Percentiles rank a stretch among this genome's conserved stretches.
These are phyloP conservation scores for Rhodomyrtus psidioides DNA, from an alignment of 441 rosid genomes.

Conservation along the genomic window DNA sequence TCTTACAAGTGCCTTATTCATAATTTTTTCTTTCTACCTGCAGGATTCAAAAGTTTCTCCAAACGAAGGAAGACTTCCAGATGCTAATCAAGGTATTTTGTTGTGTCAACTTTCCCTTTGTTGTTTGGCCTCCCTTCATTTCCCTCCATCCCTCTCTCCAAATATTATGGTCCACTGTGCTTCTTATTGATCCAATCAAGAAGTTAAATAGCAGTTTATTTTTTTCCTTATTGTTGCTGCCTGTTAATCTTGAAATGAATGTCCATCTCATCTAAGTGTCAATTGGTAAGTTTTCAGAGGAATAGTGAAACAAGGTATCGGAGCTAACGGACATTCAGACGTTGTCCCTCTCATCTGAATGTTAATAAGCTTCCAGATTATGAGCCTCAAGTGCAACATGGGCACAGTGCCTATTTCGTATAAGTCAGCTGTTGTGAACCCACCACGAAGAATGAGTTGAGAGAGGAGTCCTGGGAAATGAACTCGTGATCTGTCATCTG, in stretches of 20 bases:
- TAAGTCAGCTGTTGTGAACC: background rate
- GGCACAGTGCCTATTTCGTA: background rate
- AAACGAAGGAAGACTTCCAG: constrained; percentile 11
- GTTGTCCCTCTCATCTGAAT: background rate
- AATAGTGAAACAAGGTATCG: background rate
- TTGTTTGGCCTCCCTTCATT: background rate
- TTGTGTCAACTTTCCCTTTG: background rate
- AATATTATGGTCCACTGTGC: background rate
- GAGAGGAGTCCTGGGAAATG: background rate
- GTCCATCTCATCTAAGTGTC: background rate
- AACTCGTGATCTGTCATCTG: background rate
- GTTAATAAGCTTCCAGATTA: background rate
- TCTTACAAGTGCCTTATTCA: background rate
- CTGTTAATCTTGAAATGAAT: background rate
- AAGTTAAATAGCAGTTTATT: background rate
- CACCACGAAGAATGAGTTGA: background rate
- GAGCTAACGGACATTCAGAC: background rate
- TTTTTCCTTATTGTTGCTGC: background rate
- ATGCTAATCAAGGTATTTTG: constrained; percentile 4
- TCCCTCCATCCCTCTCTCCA: background rate
- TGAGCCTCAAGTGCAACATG: background rate
- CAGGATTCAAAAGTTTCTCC: constrained; percentile 12
- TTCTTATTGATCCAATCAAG: background rate
- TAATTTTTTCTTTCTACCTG: background rate
- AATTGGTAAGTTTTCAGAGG: background rate